A percentile compares a stretch with the other conserved stretches of the same genome.
Conservation (phyloP, 2,329 filamentous ascomycete genomes). For the Fusarium verrucosum region DNA sequence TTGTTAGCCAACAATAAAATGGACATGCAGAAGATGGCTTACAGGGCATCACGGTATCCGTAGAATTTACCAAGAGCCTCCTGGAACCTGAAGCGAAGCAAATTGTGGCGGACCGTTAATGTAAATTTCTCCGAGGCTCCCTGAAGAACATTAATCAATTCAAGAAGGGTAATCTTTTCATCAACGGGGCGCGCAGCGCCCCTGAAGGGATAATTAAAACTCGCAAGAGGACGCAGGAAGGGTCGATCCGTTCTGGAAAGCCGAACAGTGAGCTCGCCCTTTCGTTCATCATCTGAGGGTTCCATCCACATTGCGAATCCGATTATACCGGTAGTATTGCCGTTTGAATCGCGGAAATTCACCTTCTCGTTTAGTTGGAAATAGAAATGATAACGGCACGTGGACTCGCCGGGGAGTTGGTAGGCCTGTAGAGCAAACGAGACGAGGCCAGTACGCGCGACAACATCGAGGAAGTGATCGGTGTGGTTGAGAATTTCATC, state of each 20-base stretch:
- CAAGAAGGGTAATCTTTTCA: background rate
- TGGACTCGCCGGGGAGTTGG: background rate
- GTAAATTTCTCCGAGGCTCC: background rate
- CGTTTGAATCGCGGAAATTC: background rate
- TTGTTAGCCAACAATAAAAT: background rate
- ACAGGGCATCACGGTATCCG: conserved; percentile 18
- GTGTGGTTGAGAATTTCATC: background rate
- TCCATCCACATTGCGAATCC: conserved; percentile 24
- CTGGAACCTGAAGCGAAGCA: conserved; percentile 13
- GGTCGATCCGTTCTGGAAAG: background rate
- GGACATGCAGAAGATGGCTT: background rate
- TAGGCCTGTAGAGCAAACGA: conserved; percentile 3
- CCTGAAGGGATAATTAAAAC: conserved; percentile 6
- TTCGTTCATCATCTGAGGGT: background rate
- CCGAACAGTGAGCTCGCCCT: conserved; percentile 3
- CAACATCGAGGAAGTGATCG: background rate
- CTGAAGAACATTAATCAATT: conserved; percentile 13
- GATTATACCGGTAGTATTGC: background rate
- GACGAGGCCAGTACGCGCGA: background rate
- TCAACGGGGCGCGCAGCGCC: background rate
- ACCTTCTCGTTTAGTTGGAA: background rate
- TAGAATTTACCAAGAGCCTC: background rate
- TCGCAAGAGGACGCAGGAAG: conserved; percentile 1
- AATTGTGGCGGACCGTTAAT: background rate
- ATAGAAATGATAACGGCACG: background rate